Evolutionary conservation across 116 monocot species (phyloP).

Genomic region (Papilionanthe hybrid): DNA sequence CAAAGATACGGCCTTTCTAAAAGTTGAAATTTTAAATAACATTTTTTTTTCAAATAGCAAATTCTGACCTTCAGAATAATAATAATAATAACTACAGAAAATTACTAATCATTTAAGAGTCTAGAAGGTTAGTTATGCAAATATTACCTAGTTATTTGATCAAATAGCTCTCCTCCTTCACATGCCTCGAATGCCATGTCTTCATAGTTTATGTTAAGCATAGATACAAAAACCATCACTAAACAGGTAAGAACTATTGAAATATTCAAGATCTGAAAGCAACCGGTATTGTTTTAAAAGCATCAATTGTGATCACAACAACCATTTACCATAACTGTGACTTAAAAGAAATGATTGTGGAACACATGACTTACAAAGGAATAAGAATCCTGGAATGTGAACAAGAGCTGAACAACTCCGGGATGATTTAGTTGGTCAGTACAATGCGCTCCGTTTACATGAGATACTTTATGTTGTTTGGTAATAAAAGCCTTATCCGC

Average conservation of each 20-base stretch:
- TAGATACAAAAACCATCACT: neutral
- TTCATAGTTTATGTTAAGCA: slow-evolving; percentile 19
- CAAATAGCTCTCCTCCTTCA: slow-evolving; percentile 88
- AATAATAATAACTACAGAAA: neutral
- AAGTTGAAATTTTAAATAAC: neutral
- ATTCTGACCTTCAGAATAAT: slow-evolving; percentile 3
- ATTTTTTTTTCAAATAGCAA: neutral
- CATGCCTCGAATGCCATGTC: slow-evolving; percentile 38
- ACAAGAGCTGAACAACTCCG: slow-evolving; percentile 70
- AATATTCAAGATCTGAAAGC: neutral
- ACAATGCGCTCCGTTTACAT: slow-evolving; percentile 89
- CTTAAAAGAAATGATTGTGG: neutral
- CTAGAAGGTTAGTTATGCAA: neutral
- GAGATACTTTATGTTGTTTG: slow-evolving; percentile 79
- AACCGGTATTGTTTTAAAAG: neutral
- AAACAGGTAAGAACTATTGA: neutral
- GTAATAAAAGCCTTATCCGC: slow-evolving; percentile 96
- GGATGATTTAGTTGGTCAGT: slow-evolving; percentile 97
- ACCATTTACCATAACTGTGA: neutral
- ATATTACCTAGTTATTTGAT: slow-evolving; percentile 84
- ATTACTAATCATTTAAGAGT: neutral
- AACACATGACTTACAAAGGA: slow-evolving; percentile 60
- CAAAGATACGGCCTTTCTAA: slow-evolving; percentile 79
- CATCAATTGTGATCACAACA: neutral
- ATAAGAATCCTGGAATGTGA: slow-evolving; percentile 89